Percentiles rank a stretch among this genome's conserved stretches.
Evolutionary conservation across 345 rosid genomes (phyloP).

Genomic region (Aquilaria sinensis): DNA sequence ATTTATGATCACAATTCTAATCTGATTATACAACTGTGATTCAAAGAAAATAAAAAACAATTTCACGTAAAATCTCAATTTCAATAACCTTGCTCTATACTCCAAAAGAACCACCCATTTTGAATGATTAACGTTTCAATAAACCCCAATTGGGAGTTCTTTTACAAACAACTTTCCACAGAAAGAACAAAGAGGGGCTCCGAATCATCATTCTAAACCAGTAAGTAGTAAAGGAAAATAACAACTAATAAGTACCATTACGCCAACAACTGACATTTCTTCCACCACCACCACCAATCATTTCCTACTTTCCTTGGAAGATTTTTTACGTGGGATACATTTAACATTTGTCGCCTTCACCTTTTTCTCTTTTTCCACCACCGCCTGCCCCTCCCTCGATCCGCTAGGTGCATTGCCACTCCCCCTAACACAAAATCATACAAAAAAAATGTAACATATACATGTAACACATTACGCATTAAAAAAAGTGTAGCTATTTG

Average conservation of each 20-base stretch:
- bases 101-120: no score
- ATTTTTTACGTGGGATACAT: slow-evolving; percentile 61
- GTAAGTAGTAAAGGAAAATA: no score
- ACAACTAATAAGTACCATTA: background rate
- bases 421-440: slow-evolving; percentile 19
- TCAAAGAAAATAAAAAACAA: no score
- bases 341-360: slow-evolving; percentile 39
- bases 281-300: slow-evolving; percentile 8
- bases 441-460: background rate
- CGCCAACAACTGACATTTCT: background rate
- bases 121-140: no score
- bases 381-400: slow-evolving; percentile 17
- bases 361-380: slow-evolving; percentile 22
- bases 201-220: no score
- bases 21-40: no score
- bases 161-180: no score
- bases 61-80: no score
- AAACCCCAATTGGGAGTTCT: no score
- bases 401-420: slow-evolving; percentile 13
- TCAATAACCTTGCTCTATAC: no score
- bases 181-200: no score
- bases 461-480: background rate
- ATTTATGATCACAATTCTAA: no score
- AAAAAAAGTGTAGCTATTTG: background rate
- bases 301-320: slow-evolving; percentile 39